phyloP scores from a whole-genome alignment of 2,329 filamentous ascomycete genomes.

The Sporothrix mexicana region DNA sequence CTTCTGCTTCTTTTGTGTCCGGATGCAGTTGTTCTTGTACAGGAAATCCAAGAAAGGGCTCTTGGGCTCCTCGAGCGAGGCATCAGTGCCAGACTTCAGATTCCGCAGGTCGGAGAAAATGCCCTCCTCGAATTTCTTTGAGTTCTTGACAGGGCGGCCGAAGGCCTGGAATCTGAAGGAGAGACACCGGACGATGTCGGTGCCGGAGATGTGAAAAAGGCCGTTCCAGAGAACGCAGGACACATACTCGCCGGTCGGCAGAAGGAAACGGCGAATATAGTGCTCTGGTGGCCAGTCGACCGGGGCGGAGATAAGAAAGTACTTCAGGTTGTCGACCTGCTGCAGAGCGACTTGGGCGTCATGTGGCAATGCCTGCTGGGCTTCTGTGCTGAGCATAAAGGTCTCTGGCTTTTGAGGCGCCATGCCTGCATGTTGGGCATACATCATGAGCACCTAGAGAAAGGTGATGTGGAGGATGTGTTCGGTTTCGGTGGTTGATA shows the following conservation, averaged over 20 bases:
- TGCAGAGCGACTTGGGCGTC: conserved; percentile 97
- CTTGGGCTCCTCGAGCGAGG: conserved; percentile 97
- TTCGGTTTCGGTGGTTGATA: background rate
- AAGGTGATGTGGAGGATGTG: background rate
- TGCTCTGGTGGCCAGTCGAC: conserved; percentile 98
- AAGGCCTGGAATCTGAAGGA: conserved; percentile 99
- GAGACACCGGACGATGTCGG: conserved; percentile 96
- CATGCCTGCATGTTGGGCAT: conserved; percentile 84
- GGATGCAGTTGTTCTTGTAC: conserved; percentile 99
- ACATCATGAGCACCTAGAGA: conserved; percentile 61
- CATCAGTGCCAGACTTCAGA: conserved; percentile 96
- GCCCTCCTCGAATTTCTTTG: conserved; percentile 99
- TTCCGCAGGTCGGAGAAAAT: conserved; percentile 99
- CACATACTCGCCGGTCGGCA: conserved; percentile 98
- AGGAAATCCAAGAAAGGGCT: conserved; percentile 97
- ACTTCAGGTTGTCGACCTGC: conserved; percentile 58
- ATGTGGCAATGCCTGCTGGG: conserved; percentile 92
- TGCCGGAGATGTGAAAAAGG: conserved; percentile 98
- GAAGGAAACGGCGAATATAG: conserved; percentile 92
- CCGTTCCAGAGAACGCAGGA: conserved; percentile 99
- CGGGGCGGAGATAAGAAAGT: conserved; percentile 97
- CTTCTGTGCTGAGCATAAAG: conserved; percentile 96
- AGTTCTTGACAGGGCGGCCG: conserved; percentile 97
- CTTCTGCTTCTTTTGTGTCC: conserved; percentile 99
- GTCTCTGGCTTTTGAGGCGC: conserved; percentile 97